These are phyloP conservation scores for Fusarium torulosum DNA, from an alignment of 2,329 filamentous ascomycete species.

Conservation along the genomic window DNA sequence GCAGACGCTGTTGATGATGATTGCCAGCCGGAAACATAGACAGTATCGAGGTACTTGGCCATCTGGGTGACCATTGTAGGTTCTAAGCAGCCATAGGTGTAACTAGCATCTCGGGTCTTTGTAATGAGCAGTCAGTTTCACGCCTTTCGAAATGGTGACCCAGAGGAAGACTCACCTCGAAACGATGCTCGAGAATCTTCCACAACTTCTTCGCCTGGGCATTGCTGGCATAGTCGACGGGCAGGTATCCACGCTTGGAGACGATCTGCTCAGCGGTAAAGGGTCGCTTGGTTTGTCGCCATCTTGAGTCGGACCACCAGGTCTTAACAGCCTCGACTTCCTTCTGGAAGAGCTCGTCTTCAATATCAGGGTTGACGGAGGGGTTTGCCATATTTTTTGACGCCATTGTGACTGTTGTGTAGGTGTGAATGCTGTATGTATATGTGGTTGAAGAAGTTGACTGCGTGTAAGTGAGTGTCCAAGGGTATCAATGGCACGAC, in stretches of 20 bases:
- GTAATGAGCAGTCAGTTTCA: constrained; percentile 1
- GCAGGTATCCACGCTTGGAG: constrained; percentile 90
- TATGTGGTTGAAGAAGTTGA: neutral
- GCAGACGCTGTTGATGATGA: constrained; percentile 95
- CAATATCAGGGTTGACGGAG: constrained; percentile 66
- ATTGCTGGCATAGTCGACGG: constrained; percentile 93
- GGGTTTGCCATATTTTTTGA: constrained; percentile 72
- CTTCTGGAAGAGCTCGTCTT: constrained; percentile 77
- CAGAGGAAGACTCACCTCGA: constrained; percentile 71
- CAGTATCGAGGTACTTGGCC: constrained; percentile 98
- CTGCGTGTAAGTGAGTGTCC: constrained; percentile 28
- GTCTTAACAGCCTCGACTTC: constrained; percentile 91
- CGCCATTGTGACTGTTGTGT: constrained; percentile 60
- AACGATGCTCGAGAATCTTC: constrained; percentile 87
- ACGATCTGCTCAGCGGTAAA: constrained; percentile 98
- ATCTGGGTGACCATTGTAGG: constrained; percentile 99
- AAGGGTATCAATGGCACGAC: constrained; percentile 5
- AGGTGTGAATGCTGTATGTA: neutral
- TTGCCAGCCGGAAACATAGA: constrained; percentile 99
- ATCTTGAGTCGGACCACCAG: constrained; percentile 95
- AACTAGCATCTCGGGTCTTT: constrained; percentile 86
- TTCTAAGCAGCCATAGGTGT: constrained; percentile 96
- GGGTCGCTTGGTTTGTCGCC: constrained; percentile 90
- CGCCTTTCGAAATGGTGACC: neutral
- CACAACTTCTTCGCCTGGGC: constrained; percentile 93